phyloP scores from a whole-genome alignment of 1,139 yeast genomes.

The Dujonia santamariae region DNA sequence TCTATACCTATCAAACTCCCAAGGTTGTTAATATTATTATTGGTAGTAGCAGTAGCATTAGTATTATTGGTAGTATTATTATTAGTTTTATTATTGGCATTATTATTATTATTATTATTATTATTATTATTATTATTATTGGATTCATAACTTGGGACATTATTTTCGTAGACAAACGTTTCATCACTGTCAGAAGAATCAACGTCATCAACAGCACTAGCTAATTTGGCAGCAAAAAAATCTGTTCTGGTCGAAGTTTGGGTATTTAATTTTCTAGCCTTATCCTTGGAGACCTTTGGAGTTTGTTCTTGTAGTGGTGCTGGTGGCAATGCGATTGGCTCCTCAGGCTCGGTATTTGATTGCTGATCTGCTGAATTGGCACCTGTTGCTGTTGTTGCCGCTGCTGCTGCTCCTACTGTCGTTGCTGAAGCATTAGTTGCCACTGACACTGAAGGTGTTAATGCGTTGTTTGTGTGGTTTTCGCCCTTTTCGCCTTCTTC shows the following conservation, averaged over 20 bases:
- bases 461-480: not conserved
- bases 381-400: not conserved
- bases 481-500: constrained; percentile 1
- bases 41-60: constrained; percentile 3
- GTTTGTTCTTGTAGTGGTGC: no score
- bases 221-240: constrained; percentile 89
- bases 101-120: constrained; percentile 10
- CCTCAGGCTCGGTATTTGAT: not conserved
- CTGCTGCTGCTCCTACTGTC: not conserved
- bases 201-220: constrained; percentile 90
- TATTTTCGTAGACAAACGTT: constrained; percentile 84
- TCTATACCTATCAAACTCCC: not conserved
- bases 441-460: not conserved
- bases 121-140: constrained; percentile 6
- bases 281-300: constrained; percentile 12
- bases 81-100: constrained; percentile 13
- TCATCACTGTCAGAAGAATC: constrained; percentile 88
- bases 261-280: constrained; percentile 20
- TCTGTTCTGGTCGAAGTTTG: constrained; percentile 68
- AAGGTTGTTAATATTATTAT: not conserved
- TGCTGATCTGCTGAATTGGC: not conserved
- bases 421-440: no score
- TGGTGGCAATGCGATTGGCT: not conserved
- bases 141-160: constrained; percentile 19
- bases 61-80: constrained; percentile 4